Evolutionary conservation across 192 early-diverging fungal species (phyloP).

Genomic region (Phlyctochytrium planicorne): DNA sequence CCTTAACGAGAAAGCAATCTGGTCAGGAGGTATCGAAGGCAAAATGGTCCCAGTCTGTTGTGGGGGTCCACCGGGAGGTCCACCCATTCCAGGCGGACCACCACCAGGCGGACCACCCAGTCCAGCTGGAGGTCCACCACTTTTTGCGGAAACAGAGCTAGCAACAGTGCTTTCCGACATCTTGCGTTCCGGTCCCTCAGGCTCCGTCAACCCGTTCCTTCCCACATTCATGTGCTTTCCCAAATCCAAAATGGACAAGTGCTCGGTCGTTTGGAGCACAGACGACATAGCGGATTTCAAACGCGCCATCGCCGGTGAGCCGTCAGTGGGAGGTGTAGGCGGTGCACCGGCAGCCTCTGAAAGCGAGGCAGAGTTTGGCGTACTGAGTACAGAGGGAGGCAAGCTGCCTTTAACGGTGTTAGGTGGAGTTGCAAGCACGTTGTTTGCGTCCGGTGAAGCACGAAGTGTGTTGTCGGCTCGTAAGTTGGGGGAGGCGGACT

Average conservation of each 20-base stretch:
- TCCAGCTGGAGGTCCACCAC: background rate
- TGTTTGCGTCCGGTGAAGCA: background rate
- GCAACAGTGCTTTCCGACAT: background rate
- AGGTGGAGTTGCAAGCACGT: background rate
- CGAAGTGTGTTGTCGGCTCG: background rate
- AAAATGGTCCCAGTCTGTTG: background rate
- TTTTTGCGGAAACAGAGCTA: background rate
- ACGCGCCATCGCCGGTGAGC: background rate
- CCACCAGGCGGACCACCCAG: background rate
- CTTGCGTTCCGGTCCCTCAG: background rate
- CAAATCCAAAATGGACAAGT: background rate
- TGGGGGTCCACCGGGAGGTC: background rate
- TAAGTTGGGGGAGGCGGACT: background rate
- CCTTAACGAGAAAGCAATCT: conserved; percentile 1
- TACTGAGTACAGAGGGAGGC: background rate
- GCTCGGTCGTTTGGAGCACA: background rate
- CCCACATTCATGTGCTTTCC: background rate
- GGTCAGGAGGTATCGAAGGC: background rate
- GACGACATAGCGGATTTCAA: background rate
- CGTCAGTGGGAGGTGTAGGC: background rate
- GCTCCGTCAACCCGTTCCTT: background rate
- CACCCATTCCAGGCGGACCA: background rate
- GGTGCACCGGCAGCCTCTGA: too few species aligned
- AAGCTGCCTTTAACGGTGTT: background rate
- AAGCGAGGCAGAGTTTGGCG: too few species aligned